Evolutionary conservation across 768 basidiomycete genomes (phyloP), one percentile per base, ranked within the genome.

Genomic region (Brasilioporus rufonigricans): DNA sequence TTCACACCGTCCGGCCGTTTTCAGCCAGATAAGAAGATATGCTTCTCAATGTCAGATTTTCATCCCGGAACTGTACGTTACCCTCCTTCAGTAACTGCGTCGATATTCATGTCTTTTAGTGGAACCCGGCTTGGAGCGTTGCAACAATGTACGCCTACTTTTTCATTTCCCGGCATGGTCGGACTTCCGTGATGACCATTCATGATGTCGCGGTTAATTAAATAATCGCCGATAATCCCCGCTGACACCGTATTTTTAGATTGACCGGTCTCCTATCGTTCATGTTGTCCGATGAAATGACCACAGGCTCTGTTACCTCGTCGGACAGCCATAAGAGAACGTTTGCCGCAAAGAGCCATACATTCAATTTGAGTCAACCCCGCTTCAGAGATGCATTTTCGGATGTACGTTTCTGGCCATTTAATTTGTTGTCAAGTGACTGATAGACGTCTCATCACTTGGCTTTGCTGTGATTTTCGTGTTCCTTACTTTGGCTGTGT

Each of bases 11-110:
- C 90, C 6, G 93, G 93, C 19, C 84, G 93, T 55, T 95, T 95
- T 73, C 84, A 89, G 61, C 90, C 91, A 21, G 91, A 93, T 77
- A 86, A 85, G 75, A 97, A 94, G 80, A 97, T 98, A 52, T 98
- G 95, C 69, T 96, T 97, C 74, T 96, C 93, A 23, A 97, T 98
- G 93, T 93, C 92, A 4, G 92, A 94, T 71, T 94, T 93, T 66
- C 93, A 94, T 65, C 91, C 93, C 0, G 91, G 91, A 57, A 82
- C 89, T 13, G 91, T 92, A 62, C 69, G 89, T 81, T 5, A 11
- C 35, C n/a, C 35, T 45, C 40, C n/a, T 31, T 38, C 32, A 50
- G 3, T 46, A 16, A 40, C n/a, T 19, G 1, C 19, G 24, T 31
- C 48, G 36, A 4, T 23, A 7, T 53, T 62, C 18, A 69, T 29